Evolutionary conservation across 371 early-diverging fungal species (phyloP).

Genomic region (Chytridiales sp.): DNA sequence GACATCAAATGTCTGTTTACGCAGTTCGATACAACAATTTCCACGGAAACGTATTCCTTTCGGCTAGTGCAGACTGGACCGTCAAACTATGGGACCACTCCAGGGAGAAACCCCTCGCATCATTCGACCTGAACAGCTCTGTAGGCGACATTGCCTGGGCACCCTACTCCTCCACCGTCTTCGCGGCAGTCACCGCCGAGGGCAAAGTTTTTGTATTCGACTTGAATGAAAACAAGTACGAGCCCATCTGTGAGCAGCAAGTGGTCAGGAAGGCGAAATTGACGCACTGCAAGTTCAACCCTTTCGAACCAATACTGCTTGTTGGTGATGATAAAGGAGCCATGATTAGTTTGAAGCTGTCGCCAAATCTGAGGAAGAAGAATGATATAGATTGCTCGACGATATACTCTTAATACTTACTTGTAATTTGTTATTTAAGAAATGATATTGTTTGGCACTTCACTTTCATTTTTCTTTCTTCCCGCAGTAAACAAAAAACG

Average conservation of each 20-base stretch:
- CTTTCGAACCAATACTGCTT: conserved; percentile 54
- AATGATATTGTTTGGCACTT: too few species aligned
- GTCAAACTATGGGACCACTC: conserved; percentile 61
- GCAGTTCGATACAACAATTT: conserved; percentile 56
- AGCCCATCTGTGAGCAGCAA: conserved; percentile 59
- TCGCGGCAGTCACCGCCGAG: conserved; percentile 56
- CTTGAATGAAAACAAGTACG: conserved; percentile 56
- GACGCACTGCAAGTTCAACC: conserved; percentile 56
- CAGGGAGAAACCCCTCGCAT: conserved; percentile 45
- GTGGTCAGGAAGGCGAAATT: conserved; percentile 55
- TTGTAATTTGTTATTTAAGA: too few species aligned
- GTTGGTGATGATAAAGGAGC: conserved; percentile 59
- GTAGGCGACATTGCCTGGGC: conserved; percentile 63
- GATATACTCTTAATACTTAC: too few species aligned
- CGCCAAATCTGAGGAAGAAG: conserved; percentile 46
- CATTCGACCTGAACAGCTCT: conserved; percentile 52
- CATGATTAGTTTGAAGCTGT: conserved; percentile 50
- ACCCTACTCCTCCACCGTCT: conserved; percentile 57
- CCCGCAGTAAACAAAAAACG: too few species aligned
- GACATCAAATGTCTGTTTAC: conserved; percentile 60
- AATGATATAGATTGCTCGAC: conserved; percentile 24
- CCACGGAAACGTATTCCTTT: conserved; percentile 49
- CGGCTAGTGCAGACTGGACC: conserved; percentile 60
- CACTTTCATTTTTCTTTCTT: too few species aligned
- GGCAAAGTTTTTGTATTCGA: conserved; percentile 59